phyloP scores from a whole-genome alignment of 78 protist species.

The Speleostelium caveatum region DNA sequence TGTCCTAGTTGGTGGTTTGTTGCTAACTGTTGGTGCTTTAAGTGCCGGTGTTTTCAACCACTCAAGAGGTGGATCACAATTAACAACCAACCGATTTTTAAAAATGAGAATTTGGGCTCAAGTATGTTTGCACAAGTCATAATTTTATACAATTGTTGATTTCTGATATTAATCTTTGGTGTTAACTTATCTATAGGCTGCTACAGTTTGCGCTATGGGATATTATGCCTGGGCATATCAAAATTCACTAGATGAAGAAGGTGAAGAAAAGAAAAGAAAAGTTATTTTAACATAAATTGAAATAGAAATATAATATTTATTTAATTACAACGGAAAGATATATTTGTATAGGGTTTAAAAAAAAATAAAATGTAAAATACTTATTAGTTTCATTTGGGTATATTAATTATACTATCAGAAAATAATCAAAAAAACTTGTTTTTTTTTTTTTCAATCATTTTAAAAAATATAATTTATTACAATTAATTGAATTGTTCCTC shows the following conservation, averaged over 20 bases:
- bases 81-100: slow-evolving; percentile 33
- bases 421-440: too few relatives aligned
- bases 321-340: not conserved
- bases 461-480: not conserved
- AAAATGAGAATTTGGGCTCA: slow-evolving; percentile 70
- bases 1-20: slow-evolving; percentile 56
- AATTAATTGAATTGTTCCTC: not conserved
- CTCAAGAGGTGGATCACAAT: slow-evolving; percentile 32
- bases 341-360: too few relatives aligned
- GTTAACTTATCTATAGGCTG: not conserved
- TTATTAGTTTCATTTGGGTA: too few relatives aligned
- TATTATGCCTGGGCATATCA: slow-evolving; percentile 51
- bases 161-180: not conserved
- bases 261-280: slow-evolving; percentile 52
- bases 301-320: not conserved
- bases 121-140: not conserved
- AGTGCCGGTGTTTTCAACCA: slow-evolving; percentile 60
- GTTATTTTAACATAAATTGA: slow-evolving; percentile 28
- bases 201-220: slow-evolving; percentile 64
- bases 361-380: too few relatives aligned
- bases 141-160: not conserved
- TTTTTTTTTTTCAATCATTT: too few relatives aligned
- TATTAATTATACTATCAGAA: too few relatives aligned
- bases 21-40: slow-evolving; percentile 1
- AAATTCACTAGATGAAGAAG: slow-evolving; percentile 16